Conservation (phyloP, 2,329 filamentous ascomycete genomes). For the Calonectria honghensis region DNA sequence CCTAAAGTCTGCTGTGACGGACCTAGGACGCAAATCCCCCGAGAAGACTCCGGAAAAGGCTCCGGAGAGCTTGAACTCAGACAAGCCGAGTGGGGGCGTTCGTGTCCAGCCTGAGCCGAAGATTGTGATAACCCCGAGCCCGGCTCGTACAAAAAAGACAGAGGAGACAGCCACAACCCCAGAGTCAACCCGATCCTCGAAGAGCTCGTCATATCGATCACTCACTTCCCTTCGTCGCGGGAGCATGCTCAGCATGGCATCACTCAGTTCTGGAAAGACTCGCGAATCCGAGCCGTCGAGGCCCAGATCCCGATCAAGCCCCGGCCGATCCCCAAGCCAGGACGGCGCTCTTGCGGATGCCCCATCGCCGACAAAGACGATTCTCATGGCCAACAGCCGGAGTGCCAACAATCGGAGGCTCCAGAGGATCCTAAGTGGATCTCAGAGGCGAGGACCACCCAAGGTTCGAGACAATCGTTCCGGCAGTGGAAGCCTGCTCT, state of each 20-base stretch:
- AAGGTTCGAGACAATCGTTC: constrained; percentile 43
- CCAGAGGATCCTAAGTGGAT: constrained; percentile 45
- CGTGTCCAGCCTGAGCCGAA: background rate
- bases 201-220: constrained; percentile 41
- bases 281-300: constrained; percentile 44
- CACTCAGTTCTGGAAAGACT: constrained; percentile 45
- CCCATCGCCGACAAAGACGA: constrained; percentile 1
- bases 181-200: background rate
- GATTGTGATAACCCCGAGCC: constrained; percentile 14
- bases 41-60: constrained; percentile 37
- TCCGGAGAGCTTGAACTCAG: background rate
- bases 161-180: background rate
- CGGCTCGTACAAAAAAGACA: background rate
- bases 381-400: background rate
- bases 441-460: constrained; percentile 48
- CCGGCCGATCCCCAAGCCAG: constrained; percentile 25
- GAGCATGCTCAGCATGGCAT: constrained; percentile 48
- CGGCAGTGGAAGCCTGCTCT: constrained; percentile 53
- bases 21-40: constrained; percentile 46
- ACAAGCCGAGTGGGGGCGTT: background rate
- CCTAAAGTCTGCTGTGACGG: constrained; percentile 51
- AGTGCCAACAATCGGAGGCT: constrained; percentile 40
- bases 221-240: constrained; percentile 48
- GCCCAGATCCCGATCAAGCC: constrained; percentile 32
- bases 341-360: background rate